These are phyloP conservation scores for Scedosporium minutisporum DNA, from an alignment of 2,329 filamentous ascomycete species.

Conservation along the genomic window DNA sequence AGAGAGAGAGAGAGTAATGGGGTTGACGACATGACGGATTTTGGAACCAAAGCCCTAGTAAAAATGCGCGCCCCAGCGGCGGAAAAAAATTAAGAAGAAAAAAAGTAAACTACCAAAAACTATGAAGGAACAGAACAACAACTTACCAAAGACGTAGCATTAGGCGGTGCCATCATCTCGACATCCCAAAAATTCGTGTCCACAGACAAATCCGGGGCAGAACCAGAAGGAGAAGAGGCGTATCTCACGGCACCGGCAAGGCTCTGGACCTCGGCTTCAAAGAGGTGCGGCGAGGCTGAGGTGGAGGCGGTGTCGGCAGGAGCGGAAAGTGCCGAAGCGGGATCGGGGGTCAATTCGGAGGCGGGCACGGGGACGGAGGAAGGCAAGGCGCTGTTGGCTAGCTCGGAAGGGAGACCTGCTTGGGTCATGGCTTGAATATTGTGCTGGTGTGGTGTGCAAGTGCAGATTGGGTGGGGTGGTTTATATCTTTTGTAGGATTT, in stretches of 20 bases:
- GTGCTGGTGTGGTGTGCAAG: neutral
- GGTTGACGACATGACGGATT: neutral
- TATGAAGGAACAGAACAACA: neutral
- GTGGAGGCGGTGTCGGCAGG: neutral
- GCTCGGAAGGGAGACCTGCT: neutral
- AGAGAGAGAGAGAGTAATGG: neutral
- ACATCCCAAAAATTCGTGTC: conserved; percentile 41
- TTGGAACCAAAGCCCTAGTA: neutral
- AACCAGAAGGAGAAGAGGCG: neutral
- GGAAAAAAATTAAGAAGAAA: neutral
- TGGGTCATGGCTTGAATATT: neutral
- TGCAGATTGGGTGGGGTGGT: neutral
- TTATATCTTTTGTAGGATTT: neutral
- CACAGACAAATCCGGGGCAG: too few species aligned
- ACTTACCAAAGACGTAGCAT: conserved; percentile 44
- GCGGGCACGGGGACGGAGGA: neutral
- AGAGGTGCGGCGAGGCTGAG: neutral
- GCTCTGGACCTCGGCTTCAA: conserved; percentile 6
- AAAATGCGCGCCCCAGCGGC: neutral
- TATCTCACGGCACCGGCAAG: neutral
- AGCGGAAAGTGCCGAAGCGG: neutral
- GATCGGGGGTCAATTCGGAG: neutral
- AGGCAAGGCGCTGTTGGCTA: neutral
- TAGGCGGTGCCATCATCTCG: conserved; percentile 47
- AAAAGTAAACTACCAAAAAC: neutral